Evolutionary conservation across 495 filamentous ascomycete species (phyloP).

Genomic region (Aspergillus baeticus): DNA sequence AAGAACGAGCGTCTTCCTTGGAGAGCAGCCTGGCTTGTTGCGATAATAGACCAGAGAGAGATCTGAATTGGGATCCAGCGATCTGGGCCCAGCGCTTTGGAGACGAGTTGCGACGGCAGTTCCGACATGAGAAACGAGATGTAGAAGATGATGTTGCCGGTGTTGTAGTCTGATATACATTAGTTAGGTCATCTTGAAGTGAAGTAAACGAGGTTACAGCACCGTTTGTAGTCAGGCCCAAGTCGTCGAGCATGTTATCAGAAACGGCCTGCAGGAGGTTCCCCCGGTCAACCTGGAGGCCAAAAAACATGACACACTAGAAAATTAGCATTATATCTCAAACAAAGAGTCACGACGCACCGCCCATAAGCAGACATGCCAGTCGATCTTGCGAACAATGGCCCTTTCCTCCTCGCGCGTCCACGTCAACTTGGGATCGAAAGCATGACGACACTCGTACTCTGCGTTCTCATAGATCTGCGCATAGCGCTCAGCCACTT

Average conservation of each 20-base stretch:
- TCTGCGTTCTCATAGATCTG: conserved; percentile 47
- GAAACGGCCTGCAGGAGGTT: conserved; percentile 56
- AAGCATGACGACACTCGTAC: conserved; percentile 56
- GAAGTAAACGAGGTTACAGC: conserved; percentile 15
- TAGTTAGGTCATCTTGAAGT: conserved; percentile 37
- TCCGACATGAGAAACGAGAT: conserved; percentile 62
- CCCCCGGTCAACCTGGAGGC: conserved; percentile 55
- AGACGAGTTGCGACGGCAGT: conserved; percentile 64
- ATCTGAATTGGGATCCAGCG: conserved; percentile 78
- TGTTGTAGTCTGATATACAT: conserved; percentile 44
- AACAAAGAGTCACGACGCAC: conserved; percentile 30
- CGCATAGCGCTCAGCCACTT: conserved; percentile 45
- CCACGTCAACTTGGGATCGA: conserved; percentile 54
- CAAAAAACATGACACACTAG: conserved; percentile 56
- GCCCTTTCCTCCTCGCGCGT: conserved; percentile 50
- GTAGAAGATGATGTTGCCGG: conserved; percentile 32
- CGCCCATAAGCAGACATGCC: conserved; percentile 52
- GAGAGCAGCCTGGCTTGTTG: conserved; percentile 59
- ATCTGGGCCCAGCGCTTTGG: conserved; percentile 70
- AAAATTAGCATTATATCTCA: not conserved
- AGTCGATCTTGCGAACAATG: conserved; percentile 53
- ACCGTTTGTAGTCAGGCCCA: conserved; percentile 53
- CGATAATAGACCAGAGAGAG: conserved; percentile 68
- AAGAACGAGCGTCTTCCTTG: conserved; percentile 60
- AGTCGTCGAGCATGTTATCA: conserved; percentile 54